Conservation (phyloP, 2,329 filamentous ascomycete species). For the Calonectria pseudoreteaudii region DNA sequence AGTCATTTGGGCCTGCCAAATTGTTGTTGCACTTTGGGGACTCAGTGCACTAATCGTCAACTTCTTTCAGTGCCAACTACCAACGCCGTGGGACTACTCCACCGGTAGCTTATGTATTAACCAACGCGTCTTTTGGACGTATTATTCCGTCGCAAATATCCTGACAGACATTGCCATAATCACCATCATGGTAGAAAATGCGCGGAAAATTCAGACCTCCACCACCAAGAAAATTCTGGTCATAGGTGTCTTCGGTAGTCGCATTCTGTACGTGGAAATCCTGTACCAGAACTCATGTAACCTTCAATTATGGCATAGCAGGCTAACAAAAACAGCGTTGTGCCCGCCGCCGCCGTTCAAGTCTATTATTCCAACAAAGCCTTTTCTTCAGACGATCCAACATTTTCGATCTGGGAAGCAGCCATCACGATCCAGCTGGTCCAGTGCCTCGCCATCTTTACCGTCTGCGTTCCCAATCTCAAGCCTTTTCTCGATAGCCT, state of each 20-base stretch:
- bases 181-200: constrained; percentile 43
- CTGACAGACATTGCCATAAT: constrained; percentile 44
- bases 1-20: constrained; percentile 32
- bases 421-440: constrained; percentile 41
- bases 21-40: constrained; percentile 40
- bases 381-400: constrained; percentile 34
- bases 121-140: constrained; percentile 39
- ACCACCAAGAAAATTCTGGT: constrained; percentile 43
- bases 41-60: constrained; percentile 38
- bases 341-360: constrained; percentile 43
- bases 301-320: neutral
- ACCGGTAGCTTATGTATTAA: constrained; percentile 38
- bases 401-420: constrained; percentile 41
- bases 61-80: constrained; percentile 43
- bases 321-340: constrained; percentile 34
- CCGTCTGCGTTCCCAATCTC: constrained; percentile 44
- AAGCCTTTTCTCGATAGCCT: constrained; percentile 46
- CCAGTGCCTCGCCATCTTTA: constrained; percentile 43
- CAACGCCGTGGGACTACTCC: constrained; percentile 43
- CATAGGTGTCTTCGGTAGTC: constrained; percentile 46
- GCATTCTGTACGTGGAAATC: constrained; percentile 41
- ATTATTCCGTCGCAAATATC: constrained; percentile 45
- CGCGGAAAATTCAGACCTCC: constrained; percentile 44
- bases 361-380: constrained; percentile 41
- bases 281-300: neutral